These are phyloP conservation scores for Phaeolepiota aurea DNA, from an alignment of 768 basidiomycete species.

Conservation along the genomic window DNA sequence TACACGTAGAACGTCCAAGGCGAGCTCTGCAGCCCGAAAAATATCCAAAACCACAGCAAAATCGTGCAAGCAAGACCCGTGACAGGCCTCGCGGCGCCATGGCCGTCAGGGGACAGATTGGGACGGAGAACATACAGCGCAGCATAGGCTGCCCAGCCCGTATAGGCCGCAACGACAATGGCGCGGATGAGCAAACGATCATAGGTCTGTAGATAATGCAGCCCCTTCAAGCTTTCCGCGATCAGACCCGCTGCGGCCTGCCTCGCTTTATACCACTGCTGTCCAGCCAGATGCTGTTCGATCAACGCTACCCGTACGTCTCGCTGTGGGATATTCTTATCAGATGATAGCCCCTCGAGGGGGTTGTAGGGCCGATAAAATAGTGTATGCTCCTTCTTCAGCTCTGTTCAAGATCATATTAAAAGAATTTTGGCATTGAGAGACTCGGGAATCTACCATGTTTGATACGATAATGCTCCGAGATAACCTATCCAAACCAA, in stretches of 20 bases:
- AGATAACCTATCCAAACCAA: constrained; percentile 30
- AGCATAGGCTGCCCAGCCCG: constrained; percentile 70
- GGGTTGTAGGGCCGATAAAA: constrained; percentile 54
- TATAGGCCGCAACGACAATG: constrained; percentile 66
- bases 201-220: constrained; percentile 80
- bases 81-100: neutral
- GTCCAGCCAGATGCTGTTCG: constrained; percentile 30
- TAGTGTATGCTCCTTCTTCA: constrained; percentile 49
- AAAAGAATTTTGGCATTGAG: too few species aligned
- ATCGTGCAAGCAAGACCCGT: constrained; percentile 12
- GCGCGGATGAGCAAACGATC: constrained; percentile 64
- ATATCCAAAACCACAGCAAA: constrained; percentile 30
- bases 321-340: constrained; percentile 23
- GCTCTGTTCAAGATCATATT: constrained; percentile 33
- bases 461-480: constrained; percentile 74
- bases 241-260: constrained; percentile 43
- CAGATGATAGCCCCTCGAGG: constrained; percentile 25
- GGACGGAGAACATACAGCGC: constrained; percentile 49
- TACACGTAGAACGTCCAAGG: constrained; percentile 75
- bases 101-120: constrained; percentile 10
- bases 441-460: constrained; percentile 45
- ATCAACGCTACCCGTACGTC: constrained; percentile 29
- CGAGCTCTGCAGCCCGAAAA: constrained; percentile 55
- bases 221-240: constrained; percentile 42
- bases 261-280: constrained; percentile 43